Base-by-base conservation (phyloP, 176 grass and related monocot genomes). In the Oropetium thomaeum region DNA sequence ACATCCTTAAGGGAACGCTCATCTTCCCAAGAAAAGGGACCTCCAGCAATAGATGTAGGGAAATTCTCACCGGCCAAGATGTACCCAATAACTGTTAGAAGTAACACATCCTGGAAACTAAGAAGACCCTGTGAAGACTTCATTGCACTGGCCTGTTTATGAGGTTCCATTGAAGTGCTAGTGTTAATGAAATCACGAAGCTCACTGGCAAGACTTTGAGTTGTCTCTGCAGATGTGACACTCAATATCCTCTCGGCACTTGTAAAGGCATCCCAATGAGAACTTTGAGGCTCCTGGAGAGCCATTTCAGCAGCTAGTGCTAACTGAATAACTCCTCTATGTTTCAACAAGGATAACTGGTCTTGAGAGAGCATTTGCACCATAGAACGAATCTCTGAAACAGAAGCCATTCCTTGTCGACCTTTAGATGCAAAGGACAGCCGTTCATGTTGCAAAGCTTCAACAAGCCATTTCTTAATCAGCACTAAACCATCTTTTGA, bases 151-250 rank as follows among this genome's bases (percentile, higher is more conserved):
- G 68, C 71, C 47, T 84, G 90, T 75, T 86, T 85, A 82, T 77
- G 78, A 66, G 78, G 90, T 79, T 80, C 86, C 57, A 79, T 48
- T 77, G 80, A 87, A 84, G 86, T 91, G 69, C 88, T 94, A 42
- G 86, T 98, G 69, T 92, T 98, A 67, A 98, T 92, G 58, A 98
- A 95, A 87, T 98, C 96, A 82, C 84, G 96, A 74, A 98, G 90
- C 70, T 98, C 90, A 66, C 96, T 90, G 31, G 91, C 92, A 81
- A 95, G 84, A 81, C 87, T 98, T 82, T 98, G 96, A 62, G 75
- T 92, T 23, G 89, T 82, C 70, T 98, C 96, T 73, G 85, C 62
- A 32, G 96, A 95, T 85, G 86, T 95, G 35, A 98, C 87, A 74
- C 84, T 84, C 80, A 98, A 85, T 87, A 92, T 89, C 73, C 84